Evolutionary conservation across 768 basidiomycete species (phyloP), one percentile per base, ranked within the genome.

Genomic region (Pulveroboletus frians): DNA sequence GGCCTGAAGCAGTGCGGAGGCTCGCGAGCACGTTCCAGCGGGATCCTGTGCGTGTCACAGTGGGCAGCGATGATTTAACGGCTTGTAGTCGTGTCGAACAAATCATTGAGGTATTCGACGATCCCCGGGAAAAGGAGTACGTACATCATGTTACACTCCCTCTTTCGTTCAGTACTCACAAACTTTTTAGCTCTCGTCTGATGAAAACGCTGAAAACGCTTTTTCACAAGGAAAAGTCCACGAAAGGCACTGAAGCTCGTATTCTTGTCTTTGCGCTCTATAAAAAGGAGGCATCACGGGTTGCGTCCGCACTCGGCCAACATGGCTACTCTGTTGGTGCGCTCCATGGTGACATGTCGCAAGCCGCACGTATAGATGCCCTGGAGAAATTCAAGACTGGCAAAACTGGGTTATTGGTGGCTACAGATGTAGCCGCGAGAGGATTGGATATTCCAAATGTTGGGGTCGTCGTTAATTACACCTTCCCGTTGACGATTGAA

Each of bases 391-490:
- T 99, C 74, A 84, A 92, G 66, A 79, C 75, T 29, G 95, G 94
- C 3, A 77, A 74, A 46, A 86, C 83, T 7, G 81, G 84, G 36
- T 63, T 98, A 23, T 75, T 98, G 54, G 95, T 99, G 43, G 96
- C 96, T 9, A 99, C 92, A 20, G 96, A 99, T 65, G 96, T 99
- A 9, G 96, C 96, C 6, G 93, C 96, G 39, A 82, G 96, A 46
- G 96, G 96, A 9, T 73, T 99, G 55, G 96, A 99, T 73, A 98
- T 99, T 60, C 94, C 96, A 2, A 85, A 95, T 63, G 96, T 99
- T 27, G 88, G 83, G 21, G 79, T 85, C 21, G 96, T 99, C 40
- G 81, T 98, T 66, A 96, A 97, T 71, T 95, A 96, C 62, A 94
- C 90, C n/a, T 97, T 94, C 72, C 95, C 95, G 35, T 73, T 99